Base-by-base conservation (phyloP, 805 yeast species). In the Yarrowia divulgata region DNA sequence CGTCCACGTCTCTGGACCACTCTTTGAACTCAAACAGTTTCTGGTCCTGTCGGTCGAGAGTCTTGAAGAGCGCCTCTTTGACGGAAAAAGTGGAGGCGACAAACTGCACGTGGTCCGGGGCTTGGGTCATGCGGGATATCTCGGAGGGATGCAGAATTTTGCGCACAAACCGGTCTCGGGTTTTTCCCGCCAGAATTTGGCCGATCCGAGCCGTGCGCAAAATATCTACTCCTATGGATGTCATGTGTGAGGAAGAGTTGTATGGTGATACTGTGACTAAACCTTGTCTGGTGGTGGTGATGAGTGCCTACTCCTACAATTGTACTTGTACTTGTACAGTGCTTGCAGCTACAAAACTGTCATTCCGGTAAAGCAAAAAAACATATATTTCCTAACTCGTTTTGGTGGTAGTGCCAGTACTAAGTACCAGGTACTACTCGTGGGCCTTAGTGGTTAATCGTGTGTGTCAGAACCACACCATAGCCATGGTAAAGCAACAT, bases 41-140 rank as follows among this genome's bases (percentile, higher is more conserved):
- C 75, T 90, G 93, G 54, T 83, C 85, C 3, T 70, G 71, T 1
- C 72, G 62, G 57, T 82, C 85, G 69, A 90, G 76, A 0, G 88
- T 81, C 75, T 90, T 90, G 76, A 81, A 90, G 7, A 88, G 74
- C 0, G 93, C 92, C 73, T 90, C 95, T 71, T 90, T 90, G 16
- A 84, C 78, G 14, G 91, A 88, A 93, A 94, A 90, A 19, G 83
- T 71, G 4, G 86, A 85, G 1, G 90, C 83, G 18, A 89, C 62
- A 29, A 50, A 52, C 37, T 66, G 50, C 35, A 52, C 62, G 19
- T 66, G 45, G 40, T 54, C 35, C 13, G 62, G 43, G 35, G 19
- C 40, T 40, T 29, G n/a, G 34, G 75, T 3, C 80, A 74, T 40
- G 74, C 74, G 14, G 46, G 64, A 23, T 5, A 54, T 50, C 69